Conservation (phyloP, 2,329 filamentous ascomycete species). For the Fusarium nanum region DNA sequence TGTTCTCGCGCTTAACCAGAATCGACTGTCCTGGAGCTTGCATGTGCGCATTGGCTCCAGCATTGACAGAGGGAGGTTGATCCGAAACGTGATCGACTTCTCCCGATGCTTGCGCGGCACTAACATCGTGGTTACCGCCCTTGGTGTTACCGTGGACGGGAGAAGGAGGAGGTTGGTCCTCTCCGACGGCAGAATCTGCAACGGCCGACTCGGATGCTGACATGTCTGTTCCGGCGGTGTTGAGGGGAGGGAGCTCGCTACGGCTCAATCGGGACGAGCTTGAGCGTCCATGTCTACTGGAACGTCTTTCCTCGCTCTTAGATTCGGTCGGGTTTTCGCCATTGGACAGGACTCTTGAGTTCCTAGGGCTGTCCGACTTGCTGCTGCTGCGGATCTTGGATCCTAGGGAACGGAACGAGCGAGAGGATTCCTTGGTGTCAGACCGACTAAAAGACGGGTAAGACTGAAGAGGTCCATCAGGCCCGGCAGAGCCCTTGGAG, state of each 20-base stretch:
- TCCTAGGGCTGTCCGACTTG: conserved; percentile 83
- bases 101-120: conserved; percentile 83
- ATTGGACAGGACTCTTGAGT: conserved; percentile 74
- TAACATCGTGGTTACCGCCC: conserved; percentile 80
- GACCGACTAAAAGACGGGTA: conserved; percentile 93
- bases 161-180: conserved; percentile 79
- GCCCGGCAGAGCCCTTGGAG: conserved; percentile 63
- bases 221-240: conserved; percentile 57
- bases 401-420: conserved; percentile 85
- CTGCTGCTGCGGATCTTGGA: conserved; percentile 86
- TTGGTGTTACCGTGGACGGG: conserved; percentile 82
- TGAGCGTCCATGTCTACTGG: conserved; percentile 70
- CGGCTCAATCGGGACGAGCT: conserved; percentile 60
- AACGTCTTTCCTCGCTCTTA: conserved; percentile 75
- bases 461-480: conserved; percentile 71
- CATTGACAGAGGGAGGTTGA: conserved; percentile 77
- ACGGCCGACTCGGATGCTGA: conserved; percentile 57
- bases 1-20: conserved; percentile 81
- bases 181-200: conserved; percentile 50
- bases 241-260: conserved; percentile 56
- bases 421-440: conserved; percentile 91
- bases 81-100: conserved; percentile 97
- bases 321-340: conserved; percentile 69
- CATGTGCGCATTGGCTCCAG: conserved; percentile 66
- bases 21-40: conserved; percentile 89